Percentiles rank a stretch among this genome's conserved stretches.
Conservation (phyloP, 1,139 yeast species). For the Nadsonia commutata region DNA sequence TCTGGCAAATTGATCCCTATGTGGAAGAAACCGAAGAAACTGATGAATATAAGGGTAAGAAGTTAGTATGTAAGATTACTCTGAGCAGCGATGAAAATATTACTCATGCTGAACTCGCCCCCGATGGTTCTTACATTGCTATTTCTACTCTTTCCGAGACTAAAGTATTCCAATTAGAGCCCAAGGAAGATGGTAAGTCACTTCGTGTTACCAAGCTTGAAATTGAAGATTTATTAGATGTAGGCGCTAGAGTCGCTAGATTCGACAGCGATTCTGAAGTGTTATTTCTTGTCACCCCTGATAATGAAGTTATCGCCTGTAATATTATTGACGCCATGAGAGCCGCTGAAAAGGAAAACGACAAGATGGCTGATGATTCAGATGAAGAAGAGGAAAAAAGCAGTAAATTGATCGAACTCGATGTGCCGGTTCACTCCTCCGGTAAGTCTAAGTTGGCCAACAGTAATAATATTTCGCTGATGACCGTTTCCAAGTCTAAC, state of each 20-base stretch:
- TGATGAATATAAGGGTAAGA: slow-evolving; percentile 23
- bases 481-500: slow-evolving; percentile 34
- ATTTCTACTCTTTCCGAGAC: slow-evolving; percentile 60
- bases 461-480: slow-evolving; percentile 28
- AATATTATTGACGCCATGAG: slow-evolving; percentile 20
- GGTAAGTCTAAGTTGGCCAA: slow-evolving; percentile 12
- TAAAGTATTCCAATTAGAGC: slow-evolving; percentile 47
- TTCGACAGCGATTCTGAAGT: slow-evolving; percentile 27
- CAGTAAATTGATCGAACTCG: slow-evolving; percentile 12
- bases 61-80: slow-evolving; percentile 49
- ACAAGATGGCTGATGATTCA: slow-evolving; percentile 18
- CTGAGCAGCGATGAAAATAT: slow-evolving; percentile 74
- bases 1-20: slow-evolving; percentile 49
- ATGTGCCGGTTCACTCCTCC: slow-evolving; percentile 13
- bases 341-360: slow-evolving; percentile 8
- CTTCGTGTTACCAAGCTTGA: slow-evolving; percentile 7
- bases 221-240: slow-evolving; percentile 25
- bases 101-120: slow-evolving; percentile 51
- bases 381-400: slow-evolving; percentile 30
- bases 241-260: slow-evolving; percentile 43
- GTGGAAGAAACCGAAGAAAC: slow-evolving; percentile 18
- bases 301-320: slow-evolving; percentile 46
- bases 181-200: slow-evolving; percentile 5
- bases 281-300: slow-evolving; percentile 46
- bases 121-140: slow-evolving; percentile 49